Base-by-base conservation (phyloP, 495 filamentous ascomycete species). In the Tricharina praecox region DNA sequence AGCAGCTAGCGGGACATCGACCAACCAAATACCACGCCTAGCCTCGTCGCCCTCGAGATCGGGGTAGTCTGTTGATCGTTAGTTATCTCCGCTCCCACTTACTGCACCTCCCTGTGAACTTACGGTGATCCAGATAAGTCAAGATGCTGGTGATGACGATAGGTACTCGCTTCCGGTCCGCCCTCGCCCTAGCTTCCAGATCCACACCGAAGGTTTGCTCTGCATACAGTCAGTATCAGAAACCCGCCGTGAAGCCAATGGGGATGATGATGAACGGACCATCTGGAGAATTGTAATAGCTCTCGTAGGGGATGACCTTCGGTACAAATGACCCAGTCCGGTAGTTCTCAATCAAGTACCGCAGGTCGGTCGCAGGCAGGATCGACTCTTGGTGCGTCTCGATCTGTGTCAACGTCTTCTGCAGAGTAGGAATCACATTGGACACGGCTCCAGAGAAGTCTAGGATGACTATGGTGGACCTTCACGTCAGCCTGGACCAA, bases 331-430 rank as follows among this genome's bases (percentile, higher is more conserved):
- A 80, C 41, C 90, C 90, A 18, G 90, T 99, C 28, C 90, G 78
- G 62, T 99, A 96, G 61, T 87, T 95, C 67, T 96, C 92, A n/a
- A 99, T 70, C 47, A 99, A 71, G 57, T 96, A 99, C 56, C 92
- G 73, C 50, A 96, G 68, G 66, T 99, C 90, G 25, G 86, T 85
- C 13, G 77, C 59, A 8, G 90, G 90, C 61, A 94, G 92, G 21
- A 99, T 82, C 2, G 90, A 96, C 68, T 99, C 90, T 66, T 99
- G 92, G 62, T 92, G 96, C 20, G 96, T 71, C 79, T 95, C 85
- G 90, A 99, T 95, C 56, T 87, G 82, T 64, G 96, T 92, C 13
- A 96, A 85, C 0, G 84, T 83, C 50, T 88, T 84, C 60, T 96
- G 92, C 40, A 99, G 66, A 55, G 81, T 90, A 13, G 90, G 92